These are phyloP conservation scores for Camelina laxa DNA, from an alignment of 345 rosid genomes.

Conservation along the genomic window DNA sequence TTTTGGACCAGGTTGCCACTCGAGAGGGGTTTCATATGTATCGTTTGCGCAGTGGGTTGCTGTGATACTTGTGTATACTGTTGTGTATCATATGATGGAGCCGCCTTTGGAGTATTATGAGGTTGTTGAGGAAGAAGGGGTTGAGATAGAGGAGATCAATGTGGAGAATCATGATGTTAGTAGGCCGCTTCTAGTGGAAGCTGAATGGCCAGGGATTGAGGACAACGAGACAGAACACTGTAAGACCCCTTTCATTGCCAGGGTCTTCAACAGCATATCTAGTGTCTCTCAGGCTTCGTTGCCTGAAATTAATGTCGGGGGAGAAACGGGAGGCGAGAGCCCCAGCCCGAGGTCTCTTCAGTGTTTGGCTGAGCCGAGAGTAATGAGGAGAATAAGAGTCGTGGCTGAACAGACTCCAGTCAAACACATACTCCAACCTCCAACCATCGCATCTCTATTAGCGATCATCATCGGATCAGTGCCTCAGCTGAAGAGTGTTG, in stretches of 20 bases:
- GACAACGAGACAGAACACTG: conserved; percentile 88
- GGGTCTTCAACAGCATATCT: conserved; percentile 63
- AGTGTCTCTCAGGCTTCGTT: conserved; percentile 52
- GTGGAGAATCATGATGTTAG: conserved; percentile 48
- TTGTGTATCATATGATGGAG: conserved; percentile 99
- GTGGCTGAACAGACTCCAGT: conserved; percentile 91
- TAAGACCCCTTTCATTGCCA: conserved; percentile 82
- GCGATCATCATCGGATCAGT: conserved; percentile 80
- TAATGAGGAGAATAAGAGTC: conserved; percentile 84
- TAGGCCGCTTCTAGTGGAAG: conserved; percentile 79
- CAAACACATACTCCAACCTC: conserved; percentile 90
- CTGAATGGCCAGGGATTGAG: conserved; percentile 98
- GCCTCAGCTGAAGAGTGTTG: conserved; percentile 68
- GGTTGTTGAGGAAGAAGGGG: conserved; percentile 68
- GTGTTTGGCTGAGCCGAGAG: conserved; percentile 87
- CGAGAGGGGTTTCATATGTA: conserved; percentile 85
- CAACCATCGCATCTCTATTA: conserved; percentile 82
- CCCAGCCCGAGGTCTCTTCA: conserved; percentile 71
- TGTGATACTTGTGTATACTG: conserved; percentile 94
- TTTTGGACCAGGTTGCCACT: conserved; percentile 71
- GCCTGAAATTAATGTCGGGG: conserved; percentile 59
- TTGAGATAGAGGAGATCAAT: conserved; percentile 56
- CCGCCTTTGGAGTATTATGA: conserved; percentile 87
- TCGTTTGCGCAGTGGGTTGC: conserved; percentile 93
- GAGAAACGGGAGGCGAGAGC: conserved; percentile 36